Conservation (phyloP, 2,329 filamentous ascomycete genomes). For the Diaporthe sp. region DNA sequence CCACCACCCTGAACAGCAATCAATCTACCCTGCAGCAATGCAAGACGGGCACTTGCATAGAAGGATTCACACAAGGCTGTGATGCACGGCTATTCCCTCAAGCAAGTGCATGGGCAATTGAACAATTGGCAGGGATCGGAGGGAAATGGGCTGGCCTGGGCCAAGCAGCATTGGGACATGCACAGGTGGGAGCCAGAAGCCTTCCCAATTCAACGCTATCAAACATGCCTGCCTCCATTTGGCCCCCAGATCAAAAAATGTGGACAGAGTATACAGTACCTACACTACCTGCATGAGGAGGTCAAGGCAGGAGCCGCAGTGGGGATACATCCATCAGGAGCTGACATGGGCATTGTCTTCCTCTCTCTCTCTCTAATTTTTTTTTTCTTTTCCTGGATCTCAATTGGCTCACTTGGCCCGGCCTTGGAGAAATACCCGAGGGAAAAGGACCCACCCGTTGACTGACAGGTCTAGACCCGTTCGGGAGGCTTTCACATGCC, state of each 20-base stretch:
- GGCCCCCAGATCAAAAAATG: not conserved
- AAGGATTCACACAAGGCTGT: not conserved
- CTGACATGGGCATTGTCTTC: slow-evolving; percentile 3
- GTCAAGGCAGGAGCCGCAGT: slow-evolving; percentile 7
- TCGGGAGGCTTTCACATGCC: slow-evolving; percentile 6
- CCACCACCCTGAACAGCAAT: not conserved
- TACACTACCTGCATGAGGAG: not conserved
- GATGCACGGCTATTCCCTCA: not conserved
- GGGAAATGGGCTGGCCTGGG: not conserved
- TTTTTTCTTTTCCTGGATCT: not conserved
- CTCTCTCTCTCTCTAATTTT: too few species aligned
- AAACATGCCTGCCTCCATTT: not conserved
- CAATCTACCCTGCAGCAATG: not conserved
- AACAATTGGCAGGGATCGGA: not conserved
- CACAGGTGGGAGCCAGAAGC: not conserved
- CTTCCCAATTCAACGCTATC: not conserved
- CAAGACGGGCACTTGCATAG: not conserved
- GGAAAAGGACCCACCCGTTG: not conserved
- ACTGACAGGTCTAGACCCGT: not conserved
- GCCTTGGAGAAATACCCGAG: slow-evolving; percentile 4
- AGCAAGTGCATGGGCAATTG: not conserved
- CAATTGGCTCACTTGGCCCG: not conserved
- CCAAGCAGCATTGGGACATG: not conserved
- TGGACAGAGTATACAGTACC: not conserved
- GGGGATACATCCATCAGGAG: slow-evolving; percentile 18